A percentile compares a stretch with the other conserved stretches of the same genome.
Evolutionary conservation across 2,329 filamentous ascomycete genomes (phyloP).

Genomic region (Fusarium sp.): DNA sequence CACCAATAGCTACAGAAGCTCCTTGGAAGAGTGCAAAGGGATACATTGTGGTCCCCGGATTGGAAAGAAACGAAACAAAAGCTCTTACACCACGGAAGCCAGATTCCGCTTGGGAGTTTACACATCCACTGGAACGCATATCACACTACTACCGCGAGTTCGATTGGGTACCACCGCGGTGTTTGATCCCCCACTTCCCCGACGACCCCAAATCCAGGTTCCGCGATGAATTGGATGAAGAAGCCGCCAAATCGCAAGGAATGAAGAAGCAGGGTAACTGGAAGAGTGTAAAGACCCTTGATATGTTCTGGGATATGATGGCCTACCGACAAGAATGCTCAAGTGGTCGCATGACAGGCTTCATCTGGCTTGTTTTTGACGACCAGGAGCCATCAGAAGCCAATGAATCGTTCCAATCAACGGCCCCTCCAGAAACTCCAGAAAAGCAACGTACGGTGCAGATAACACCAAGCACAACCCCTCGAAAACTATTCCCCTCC

Average conservation of each 20-base stretch:
- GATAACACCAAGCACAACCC: slow-evolving; percentile 52
- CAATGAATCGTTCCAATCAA: slow-evolving; percentile 45
- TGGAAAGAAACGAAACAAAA: slow-evolving; percentile 84
- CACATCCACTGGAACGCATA: slow-evolving; percentile 76
- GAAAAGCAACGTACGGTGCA: slow-evolving; percentile 46
- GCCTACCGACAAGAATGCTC: slow-evolving; percentile 96
- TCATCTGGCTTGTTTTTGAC: slow-evolving; percentile 92
- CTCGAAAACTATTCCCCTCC: slow-evolving; percentile 52
- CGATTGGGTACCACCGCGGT: slow-evolving; percentile 78
- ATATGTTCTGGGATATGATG: slow-evolving; percentile 99
- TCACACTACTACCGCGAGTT: slow-evolving; percentile 72
- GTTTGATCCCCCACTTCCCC: slow-evolving; percentile 89
- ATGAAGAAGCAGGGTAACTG: slow-evolving; percentile 75
- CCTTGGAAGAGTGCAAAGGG: slow-evolving; percentile 70
- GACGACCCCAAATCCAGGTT: slow-evolving; percentile 96
- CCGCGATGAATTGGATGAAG: slow-evolving; percentile 88
- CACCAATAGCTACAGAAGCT: slow-evolving; percentile 52
- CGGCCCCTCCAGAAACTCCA: slow-evolving; percentile 51
- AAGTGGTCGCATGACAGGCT: slow-evolving; percentile 90
- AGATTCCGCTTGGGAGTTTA: slow-evolving; percentile 73
- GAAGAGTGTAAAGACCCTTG: slow-evolving; percentile 84
- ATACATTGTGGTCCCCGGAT: slow-evolving; percentile 88
- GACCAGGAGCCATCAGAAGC: slow-evolving; percentile 52
- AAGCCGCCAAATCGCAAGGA: slow-evolving; percentile 71
- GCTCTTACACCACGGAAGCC: slow-evolving; percentile 76